Base-by-base conservation (phyloP, 2,329 filamentous ascomycete species). In the Ophiosphaerella narmari region DNA sequence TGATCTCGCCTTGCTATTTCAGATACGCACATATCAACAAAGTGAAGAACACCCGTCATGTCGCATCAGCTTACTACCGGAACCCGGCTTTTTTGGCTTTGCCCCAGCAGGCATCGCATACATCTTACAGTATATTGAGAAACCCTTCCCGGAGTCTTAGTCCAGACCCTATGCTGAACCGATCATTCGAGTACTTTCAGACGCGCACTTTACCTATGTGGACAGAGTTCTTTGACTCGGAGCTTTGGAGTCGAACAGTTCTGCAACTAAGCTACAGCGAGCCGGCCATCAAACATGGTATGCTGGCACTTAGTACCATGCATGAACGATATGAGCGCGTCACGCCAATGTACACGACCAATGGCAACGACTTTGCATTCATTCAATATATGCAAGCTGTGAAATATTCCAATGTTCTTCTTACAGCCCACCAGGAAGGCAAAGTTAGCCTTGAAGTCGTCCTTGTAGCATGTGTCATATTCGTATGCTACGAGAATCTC, bases 191-290 rank as follows among this genome's bases (percentile, higher is more conserved):
- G 40, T 68, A 63, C 52, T 68, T 68, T 44, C 56, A 59, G 42
- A 53, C 54, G 6, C 50, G 58, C 39, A 66, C 63, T n/a, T 59
- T 68, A 11, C 63, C 63, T 0, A 60, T 64, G 50, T 66, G 63
- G 63, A 67, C 63, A 12, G 66, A 67, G 32, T 67, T 66, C 52
- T 68, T 68, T 53, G 64, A 66, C n/a, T 66, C 66, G 5, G 66
- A 67, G 31, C 58, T 67, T 4, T 68, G 64, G 66, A 66, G 57
- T 39, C 60, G 60, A 29, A 59, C 59, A 26, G 57, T 68, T 16
- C 39, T 68, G 40, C 66, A 67, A 40, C 37, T 67, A 18, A 62
- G 64, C 39, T 62, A 65, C 39, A 41, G 40, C n/a, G 63, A 66
- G 35, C 66, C 64, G 16, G 64, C 66, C 18, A 68, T 68, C 48